Conservation (phyloP, 1,284 basidiomycete genomes). For the Xerocomus nothofagi region DNA sequence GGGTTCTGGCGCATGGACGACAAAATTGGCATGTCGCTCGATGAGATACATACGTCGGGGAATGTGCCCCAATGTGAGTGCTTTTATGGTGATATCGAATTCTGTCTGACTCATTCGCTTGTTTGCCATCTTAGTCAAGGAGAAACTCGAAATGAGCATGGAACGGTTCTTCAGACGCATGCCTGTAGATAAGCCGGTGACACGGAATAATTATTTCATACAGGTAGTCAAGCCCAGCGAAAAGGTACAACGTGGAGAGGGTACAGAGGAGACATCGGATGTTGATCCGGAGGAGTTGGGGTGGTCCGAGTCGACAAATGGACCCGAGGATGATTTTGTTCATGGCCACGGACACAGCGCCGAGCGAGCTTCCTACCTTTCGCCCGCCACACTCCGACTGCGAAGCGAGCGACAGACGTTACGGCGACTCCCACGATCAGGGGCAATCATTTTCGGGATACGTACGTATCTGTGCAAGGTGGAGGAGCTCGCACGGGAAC, state of each 20-base stretch:
- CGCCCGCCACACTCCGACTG: conserved; percentile 51
- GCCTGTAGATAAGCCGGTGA: conserved; percentile 64
- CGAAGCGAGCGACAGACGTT: conserved; percentile 74
- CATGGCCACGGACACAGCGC: conserved; percentile 38
- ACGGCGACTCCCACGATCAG: conserved; percentile 62
- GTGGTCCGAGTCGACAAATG: conserved; percentile 68
- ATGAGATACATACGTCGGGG: conserved; percentile 65
- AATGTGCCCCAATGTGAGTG: conserved; percentile 68
- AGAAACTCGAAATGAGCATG: conserved; percentile 65
- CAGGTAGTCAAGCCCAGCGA: conserved; percentile 47
- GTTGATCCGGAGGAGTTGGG: conserved; percentile 64
- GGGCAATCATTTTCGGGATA: conserved; percentile 73
- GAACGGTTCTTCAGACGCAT: conserved; percentile 67
- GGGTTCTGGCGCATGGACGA: conserved; percentile 77
- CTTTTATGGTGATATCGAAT: neutral
- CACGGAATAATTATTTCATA: conserved; percentile 71
- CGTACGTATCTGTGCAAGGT: conserved; percentile 67
- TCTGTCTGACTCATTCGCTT: neutral
- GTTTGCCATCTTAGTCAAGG: conserved; percentile 47
- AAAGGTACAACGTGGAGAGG: neutral
- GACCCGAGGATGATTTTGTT: conserved; percentile 57
- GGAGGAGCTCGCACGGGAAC: conserved; percentile 55
- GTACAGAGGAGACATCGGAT: conserved; percentile 16
- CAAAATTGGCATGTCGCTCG: conserved; percentile 69
- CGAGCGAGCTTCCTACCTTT: conserved; percentile 25